Conservation (phyloP, 2,329 filamentous ascomycete species). For the Penicillium fuscoglaucum region DNA sequence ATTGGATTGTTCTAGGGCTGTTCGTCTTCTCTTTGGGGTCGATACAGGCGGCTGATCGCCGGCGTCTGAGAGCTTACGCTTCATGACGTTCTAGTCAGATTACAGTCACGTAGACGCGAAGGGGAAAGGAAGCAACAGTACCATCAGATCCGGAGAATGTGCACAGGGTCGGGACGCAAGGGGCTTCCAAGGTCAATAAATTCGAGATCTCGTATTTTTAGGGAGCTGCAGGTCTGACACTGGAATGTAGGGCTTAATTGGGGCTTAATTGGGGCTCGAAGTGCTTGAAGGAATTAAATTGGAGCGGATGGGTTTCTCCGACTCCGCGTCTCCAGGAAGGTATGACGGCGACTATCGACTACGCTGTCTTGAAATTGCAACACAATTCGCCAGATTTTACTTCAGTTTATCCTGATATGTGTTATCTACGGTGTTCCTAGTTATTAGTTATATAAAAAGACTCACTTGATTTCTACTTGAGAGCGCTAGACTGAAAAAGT, state of each 20-base stretch:
- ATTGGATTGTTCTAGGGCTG: constrained; percentile 25
- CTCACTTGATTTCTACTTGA: background rate
- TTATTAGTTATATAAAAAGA: background rate
- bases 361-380: background rate
- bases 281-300: constrained; percentile 18
- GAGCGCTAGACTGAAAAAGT: background rate
- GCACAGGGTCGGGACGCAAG: constrained; percentile 31
- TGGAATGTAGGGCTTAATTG: constrained; percentile 5
- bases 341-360: background rate
- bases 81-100: constrained; percentile 35
- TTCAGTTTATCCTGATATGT: background rate
- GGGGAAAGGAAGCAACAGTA: constrained; percentile 31
- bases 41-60: constrained; percentile 35
- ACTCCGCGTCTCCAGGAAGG: constrained; percentile 15
- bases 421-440: background rate
- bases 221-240: constrained; percentile 10
- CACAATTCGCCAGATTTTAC: background rate
- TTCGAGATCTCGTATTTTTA: constrained; percentile 6
- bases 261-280: background rate
- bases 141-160: constrained; percentile 36
- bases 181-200: constrained; percentile 14
- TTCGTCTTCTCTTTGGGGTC: constrained; percentile 44
- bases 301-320: constrained; percentile 34
- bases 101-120: constrained; percentile 16
- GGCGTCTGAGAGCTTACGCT: constrained; percentile 45